Conservation (phyloP, 2,329 filamentous ascomycete species). For the Colletotrichum kahawae region DNA sequence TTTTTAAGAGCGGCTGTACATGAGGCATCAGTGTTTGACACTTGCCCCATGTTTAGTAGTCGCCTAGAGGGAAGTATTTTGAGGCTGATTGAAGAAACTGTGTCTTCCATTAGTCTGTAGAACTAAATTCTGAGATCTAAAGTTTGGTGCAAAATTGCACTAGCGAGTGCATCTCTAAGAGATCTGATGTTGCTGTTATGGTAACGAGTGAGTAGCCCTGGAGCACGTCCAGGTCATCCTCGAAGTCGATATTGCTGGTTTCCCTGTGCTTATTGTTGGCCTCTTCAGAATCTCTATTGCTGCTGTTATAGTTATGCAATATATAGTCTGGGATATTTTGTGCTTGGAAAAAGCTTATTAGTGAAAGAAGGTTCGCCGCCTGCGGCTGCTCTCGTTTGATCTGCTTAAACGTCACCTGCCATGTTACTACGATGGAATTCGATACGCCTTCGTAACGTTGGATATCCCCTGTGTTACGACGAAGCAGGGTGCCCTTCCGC, state of each 20-base stretch:
- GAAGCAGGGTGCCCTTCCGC: no score
- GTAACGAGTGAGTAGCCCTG: slow-evolving; percentile 40
- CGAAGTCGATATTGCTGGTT: no score
- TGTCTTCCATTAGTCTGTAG: slow-evolving; percentile 3
- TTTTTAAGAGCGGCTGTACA: not conserved
- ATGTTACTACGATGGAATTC: slow-evolving; percentile 33
- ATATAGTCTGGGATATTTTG: slow-evolving; percentile 38
- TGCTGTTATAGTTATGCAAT: not conserved
- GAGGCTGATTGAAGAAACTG: slow-evolving; percentile 17
- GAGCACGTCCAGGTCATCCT: slow-evolving; percentile 34
- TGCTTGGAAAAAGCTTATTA: slow-evolving; percentile 52
- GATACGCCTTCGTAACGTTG: slow-evolving; percentile 12
- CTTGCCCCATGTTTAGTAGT: not conserved
- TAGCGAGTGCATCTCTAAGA: no score
- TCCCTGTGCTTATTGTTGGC: no score
- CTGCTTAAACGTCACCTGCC: slow-evolving; percentile 32
- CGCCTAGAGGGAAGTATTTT: not conserved
- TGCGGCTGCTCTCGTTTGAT: slow-evolving; percentile 34
- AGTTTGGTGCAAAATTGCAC: slow-evolving; percentile 33
- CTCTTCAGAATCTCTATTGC: not conserved
- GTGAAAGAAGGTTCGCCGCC: slow-evolving; percentile 46
- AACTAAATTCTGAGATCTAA: slow-evolving; percentile 22
- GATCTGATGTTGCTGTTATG: not conserved
- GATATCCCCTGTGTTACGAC: no score
- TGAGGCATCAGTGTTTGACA: not conserved